These are phyloP conservation scores for Rasamsonia emersonii DNA, from an alignment of 2,329 filamentous ascomycete genomes.

Conservation along the genomic window DNA sequence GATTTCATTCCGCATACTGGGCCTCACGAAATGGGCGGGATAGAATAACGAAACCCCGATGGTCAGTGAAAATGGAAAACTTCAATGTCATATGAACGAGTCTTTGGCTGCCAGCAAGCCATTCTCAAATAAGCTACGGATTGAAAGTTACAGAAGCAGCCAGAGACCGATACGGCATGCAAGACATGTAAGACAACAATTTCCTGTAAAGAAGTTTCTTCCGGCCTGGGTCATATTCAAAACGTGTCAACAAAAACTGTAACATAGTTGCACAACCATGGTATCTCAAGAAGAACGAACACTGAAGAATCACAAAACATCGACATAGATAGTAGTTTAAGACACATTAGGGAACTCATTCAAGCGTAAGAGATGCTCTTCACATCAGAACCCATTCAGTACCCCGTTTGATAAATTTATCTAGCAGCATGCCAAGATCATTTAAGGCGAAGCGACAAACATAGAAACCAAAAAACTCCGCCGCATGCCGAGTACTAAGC, in stretches of 20 bases:
- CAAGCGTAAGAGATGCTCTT: conserved; percentile 2
- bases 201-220: too few relatives aligned
- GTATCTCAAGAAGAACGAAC: conserved; percentile 9
- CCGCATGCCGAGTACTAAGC: conserved; percentile 82
- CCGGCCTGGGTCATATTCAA: too few relatives aligned
- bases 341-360: conserved; percentile 3
- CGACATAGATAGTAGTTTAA: conserved; percentile 5
- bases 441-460: conserved; percentile 88
- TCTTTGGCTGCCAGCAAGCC: too few relatives aligned
- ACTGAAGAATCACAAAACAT: conserved; percentile 7
- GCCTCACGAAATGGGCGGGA: too few relatives aligned
- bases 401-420: conserved; percentile 94
- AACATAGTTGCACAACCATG: conserved; percentile 2
- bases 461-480: conserved; percentile 97
- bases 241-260: conserved; percentile 3
- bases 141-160: not conserved
- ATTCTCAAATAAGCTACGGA: too few relatives aligned
- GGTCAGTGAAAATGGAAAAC: too few relatives aligned
- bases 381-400: conserved; percentile 79
- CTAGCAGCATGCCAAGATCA: conserved; percentile 74
- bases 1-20: too few relatives aligned
- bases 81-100: too few relatives aligned
- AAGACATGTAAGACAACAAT: too few relatives aligned
- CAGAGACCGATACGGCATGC: too few relatives aligned
- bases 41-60: too few relatives aligned